Evolutionary conservation across 331 rosid genomes (phyloP).

Genomic region (Rhamnella rubrinervis): DNA sequence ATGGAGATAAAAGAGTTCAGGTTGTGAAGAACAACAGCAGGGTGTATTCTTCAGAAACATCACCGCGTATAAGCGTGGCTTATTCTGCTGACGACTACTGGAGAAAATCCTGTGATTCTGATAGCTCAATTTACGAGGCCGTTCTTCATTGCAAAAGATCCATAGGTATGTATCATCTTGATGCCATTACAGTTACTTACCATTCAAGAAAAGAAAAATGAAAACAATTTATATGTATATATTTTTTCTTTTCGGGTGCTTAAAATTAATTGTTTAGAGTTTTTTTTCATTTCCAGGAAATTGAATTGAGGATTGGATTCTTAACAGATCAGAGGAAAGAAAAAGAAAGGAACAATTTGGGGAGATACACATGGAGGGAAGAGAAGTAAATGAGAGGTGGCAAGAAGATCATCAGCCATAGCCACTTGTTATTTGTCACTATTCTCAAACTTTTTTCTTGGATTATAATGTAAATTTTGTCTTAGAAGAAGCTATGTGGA

Average conservation of each 20-base stretch:
- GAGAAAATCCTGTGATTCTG: conserved; percentile 90
- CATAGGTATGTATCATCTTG: conserved; percentile 47
- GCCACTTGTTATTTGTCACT: conserved; percentile 51
- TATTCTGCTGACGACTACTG: conserved; percentile 60
- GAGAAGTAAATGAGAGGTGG: conserved; percentile 32
- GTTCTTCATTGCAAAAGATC: conserved; percentile 98
- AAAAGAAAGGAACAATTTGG: conserved; percentile 26
- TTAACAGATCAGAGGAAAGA: conserved; percentile 22
- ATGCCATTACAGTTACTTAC: neutral
- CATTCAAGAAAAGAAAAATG: neutral
- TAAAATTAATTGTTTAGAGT: neutral
- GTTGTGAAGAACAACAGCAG: conserved; percentile 50
- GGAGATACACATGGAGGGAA: conserved; percentile 41
- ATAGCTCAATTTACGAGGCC: conserved; percentile 92
- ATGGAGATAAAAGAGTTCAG: conserved; percentile 43
- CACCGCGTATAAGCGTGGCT: conserved; percentile 76
- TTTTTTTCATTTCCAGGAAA: conserved; percentile 41
- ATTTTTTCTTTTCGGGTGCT: neutral
- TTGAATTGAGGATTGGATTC: conserved; percentile 20
- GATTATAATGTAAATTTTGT: conserved; percentile 31
- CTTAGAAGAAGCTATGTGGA: conserved; percentile 6
- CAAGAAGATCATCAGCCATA: conserved; percentile 29
- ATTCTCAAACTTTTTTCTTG: conserved; percentile 22
- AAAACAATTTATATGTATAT: neutral
- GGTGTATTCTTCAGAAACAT: conserved; percentile 53